These are phyloP conservation scores for Pisolithus marmoratus DNA, from an alignment of 768 basidiomycete species.

Conservation along the genomic window DNA sequence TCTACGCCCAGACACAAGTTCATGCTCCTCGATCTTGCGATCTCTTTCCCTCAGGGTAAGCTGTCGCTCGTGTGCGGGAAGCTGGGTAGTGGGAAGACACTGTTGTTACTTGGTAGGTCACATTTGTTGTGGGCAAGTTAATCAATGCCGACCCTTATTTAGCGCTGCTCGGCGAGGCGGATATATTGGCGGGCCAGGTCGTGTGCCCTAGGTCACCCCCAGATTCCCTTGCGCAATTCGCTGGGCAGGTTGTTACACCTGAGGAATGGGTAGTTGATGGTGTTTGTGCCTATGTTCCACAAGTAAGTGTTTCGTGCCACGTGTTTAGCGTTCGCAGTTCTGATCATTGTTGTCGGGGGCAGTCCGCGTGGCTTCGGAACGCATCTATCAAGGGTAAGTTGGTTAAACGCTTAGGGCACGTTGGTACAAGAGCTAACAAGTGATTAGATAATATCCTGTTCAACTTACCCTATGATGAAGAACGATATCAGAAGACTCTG, in stretches of 20 bases:
- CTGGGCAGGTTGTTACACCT: slow-evolving; percentile 31
- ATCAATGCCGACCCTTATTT: background rate
- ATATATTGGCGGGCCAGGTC: slow-evolving; percentile 71
- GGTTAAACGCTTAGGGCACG: slow-evolving; percentile 1
- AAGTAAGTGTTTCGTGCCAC: slow-evolving; percentile 33
- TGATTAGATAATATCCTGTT: slow-evolving; percentile 68
- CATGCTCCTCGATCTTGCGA: slow-evolving; percentile 67
- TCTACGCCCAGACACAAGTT: slow-evolving; percentile 79
- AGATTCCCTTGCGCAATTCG: slow-evolving; percentile 59
- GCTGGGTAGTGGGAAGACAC: slow-evolving; percentile 83
- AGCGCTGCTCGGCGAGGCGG: slow-evolving; percentile 86
- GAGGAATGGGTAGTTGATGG: slow-evolving; percentile 71
- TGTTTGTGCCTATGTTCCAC: slow-evolving; percentile 80
- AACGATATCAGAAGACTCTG: slow-evolving; percentile 72
- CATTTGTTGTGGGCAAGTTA: background rate
- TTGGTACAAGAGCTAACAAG: background rate
- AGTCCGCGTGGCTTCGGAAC: slow-evolving; percentile 68
- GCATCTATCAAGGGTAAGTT: slow-evolving; percentile 53
- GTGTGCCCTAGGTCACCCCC: slow-evolving; percentile 78
- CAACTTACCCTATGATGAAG: slow-evolving; percentile 64
- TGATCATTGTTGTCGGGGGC: background rate
- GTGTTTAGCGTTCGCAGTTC: background rate
- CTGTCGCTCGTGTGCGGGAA: slow-evolving; percentile 85
- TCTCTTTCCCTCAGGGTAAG: slow-evolving; percentile 75
- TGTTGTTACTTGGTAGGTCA: slow-evolving; percentile 60